Evolutionary conservation across 352 stramenopile species (phyloP).

Genomic region (Phytophthora podocarpi): DNA sequence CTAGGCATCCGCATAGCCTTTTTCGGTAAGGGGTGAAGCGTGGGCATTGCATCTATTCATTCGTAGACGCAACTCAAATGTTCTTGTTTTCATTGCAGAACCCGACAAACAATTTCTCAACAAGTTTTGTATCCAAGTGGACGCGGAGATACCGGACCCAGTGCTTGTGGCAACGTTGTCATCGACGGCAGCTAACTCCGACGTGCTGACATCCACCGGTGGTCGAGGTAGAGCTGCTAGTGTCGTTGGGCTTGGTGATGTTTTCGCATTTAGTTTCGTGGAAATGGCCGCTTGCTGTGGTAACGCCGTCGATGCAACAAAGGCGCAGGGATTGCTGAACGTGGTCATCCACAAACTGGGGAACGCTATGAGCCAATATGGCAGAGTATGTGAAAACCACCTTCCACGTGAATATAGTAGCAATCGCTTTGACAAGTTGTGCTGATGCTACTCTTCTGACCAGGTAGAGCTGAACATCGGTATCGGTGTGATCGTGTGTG

Average conservation of each 20-base stretch:
- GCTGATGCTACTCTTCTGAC: background rate
- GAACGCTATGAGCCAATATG: conserved; percentile 55
- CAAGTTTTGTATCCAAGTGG: conserved; percentile 52
- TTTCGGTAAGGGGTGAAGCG: conserved; percentile 49
- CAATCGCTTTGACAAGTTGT: background rate
- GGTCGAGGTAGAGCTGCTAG: conserved; percentile 4
- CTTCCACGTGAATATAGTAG: background rate
- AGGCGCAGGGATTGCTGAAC: conserved; percentile 68
- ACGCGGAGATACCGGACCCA: conserved; percentile 25
- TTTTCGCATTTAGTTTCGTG: conserved; percentile 58
- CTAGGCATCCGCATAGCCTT: conserved; percentile 63
- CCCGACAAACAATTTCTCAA: conserved; percentile 60
- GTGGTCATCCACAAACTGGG: conserved; percentile 62
- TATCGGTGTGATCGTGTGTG: conserved; percentile 58
- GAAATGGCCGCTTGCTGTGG: conserved; percentile 78
- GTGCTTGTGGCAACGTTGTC: conserved; percentile 7
- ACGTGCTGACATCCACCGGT: background rate
- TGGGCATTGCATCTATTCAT: background rate
- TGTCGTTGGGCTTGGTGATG: conserved; percentile 10
- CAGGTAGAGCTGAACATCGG: conserved; percentile 75
- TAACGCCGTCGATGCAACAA: conserved; percentile 42
- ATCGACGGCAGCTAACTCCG: conserved; percentile 3
- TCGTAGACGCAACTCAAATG: background rate
- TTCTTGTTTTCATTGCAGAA: conserved; percentile 34
- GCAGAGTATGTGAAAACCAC: conserved; percentile 34